Evolutionary conservation across 352 stramenopile species (phyloP).

Genomic region (Pythium rhizo-oryzae): DNA sequence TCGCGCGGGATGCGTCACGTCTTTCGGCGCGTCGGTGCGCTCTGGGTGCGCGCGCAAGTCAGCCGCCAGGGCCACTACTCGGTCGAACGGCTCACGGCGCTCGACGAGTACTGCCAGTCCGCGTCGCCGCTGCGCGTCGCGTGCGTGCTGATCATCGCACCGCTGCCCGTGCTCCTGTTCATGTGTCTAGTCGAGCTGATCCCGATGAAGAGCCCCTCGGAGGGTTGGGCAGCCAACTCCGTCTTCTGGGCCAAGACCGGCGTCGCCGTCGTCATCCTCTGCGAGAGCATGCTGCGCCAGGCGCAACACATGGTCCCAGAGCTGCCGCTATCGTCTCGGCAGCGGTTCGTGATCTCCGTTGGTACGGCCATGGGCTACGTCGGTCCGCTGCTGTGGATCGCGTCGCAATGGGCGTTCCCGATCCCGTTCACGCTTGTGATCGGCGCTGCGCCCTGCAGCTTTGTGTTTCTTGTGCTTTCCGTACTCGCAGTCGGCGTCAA

Average conservation of each 20-base stretch:
- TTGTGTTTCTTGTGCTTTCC: conserved; percentile 25
- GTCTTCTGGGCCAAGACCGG: neutral
- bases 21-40: neutral
- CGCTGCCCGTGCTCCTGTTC: neutral
- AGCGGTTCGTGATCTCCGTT: neutral
- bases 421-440: conserved; percentile 42
- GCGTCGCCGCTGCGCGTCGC: neutral
- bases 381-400: conserved; percentile 25
- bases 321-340: neutral
- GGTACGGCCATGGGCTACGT: neutral
- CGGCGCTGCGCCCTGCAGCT: conserved; percentile 6
- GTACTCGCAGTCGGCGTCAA: conserved; percentile 27
- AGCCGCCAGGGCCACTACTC: conserved; percentile 3
- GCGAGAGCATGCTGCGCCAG: neutral
- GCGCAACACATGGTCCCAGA: conserved; percentile 14
- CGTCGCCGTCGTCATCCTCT: neutral
- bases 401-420: conserved; percentile 37
- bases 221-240: conserved; percentile 1
- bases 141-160: neutral
- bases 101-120: neutral
- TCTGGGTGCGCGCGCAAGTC: neutral
- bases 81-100: conserved; percentile 2
- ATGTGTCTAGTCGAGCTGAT: neutral
- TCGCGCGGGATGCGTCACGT: too few relatives aligned
- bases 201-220: neutral